Evolutionary conservation across 2,329 filamentous ascomycete genomes (phyloP), one percentile per base, ranked within the genome.

Genomic region (Dothistroma septosporum): DNA sequence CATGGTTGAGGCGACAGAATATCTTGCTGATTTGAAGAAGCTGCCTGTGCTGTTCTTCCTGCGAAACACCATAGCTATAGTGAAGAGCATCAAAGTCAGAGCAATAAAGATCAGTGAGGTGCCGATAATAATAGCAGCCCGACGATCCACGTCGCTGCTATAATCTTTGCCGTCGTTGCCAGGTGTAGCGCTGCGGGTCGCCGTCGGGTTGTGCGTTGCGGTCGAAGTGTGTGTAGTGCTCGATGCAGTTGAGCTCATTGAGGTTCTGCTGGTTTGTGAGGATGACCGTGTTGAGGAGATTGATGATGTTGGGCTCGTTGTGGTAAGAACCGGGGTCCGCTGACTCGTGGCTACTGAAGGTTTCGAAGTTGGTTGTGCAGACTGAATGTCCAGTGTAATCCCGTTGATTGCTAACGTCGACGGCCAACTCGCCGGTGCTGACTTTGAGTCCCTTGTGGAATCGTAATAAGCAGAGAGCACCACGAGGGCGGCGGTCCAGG

Each of bases 1-100:
- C 48, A 53, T 53, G 31, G 35, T 35, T 8, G 58, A 55, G 4
- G 53, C 21, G 16, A 59, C 32, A 16, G 57, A 59, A 16, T 33
- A 53, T 6, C 57, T 16, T 22, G 53, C 48, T 14, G 60, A 35
- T 24, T 59, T 62, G 48, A 57, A 62, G 31, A 53, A 62, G n/a
- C 52, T 59, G 5, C 60, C 60, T 10, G 60, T 59, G 5, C 31
- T 37, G n/a, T 50, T 57, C 53, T 62, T 62, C 35, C 60, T 49
- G 9, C 57, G 57, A 31, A 24, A 53, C 1, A 62, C n/a, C 24
- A 50, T 35, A 5, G 37, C 32, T 10, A 59, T 35, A 14, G 57
- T 37, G 4, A 54, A 37, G 21, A 55, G 32, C 22, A 59, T 33
- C 31, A 62, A 32, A 3, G 53, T n/a, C 12, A 57, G 24, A 11